Evolutionary conservation across 1,284 basidiomycete species (phyloP).

Genomic region (Rhodotorula glutinis): DNA sequence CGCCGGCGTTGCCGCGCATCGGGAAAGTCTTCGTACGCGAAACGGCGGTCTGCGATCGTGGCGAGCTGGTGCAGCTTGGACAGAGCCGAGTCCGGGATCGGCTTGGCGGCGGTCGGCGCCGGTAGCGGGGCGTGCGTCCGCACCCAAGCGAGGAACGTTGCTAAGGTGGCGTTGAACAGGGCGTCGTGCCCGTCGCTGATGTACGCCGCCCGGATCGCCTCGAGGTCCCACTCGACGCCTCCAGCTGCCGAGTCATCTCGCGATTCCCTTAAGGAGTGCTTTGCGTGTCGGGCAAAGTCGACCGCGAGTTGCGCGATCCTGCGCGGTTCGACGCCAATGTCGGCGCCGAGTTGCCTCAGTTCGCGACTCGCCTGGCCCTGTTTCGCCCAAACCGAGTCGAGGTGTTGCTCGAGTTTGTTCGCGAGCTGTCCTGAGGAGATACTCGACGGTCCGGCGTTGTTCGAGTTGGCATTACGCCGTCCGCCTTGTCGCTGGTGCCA

Average conservation of each 20-base stretch:
- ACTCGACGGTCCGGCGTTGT: slow-evolving; percentile 3
- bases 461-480: no score
- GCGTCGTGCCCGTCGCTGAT: slow-evolving; percentile 10
- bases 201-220: slow-evolving; percentile 11
- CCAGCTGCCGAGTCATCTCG: neutral
- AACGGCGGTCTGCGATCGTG: slow-evolving; percentile 48
- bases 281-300: slow-evolving; percentile 6
- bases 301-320: neutral
- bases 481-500: neutral
- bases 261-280: neutral
- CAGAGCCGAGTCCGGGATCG: slow-evolving; percentile 17
- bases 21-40: slow-evolving; percentile 47
- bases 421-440: slow-evolving; percentile 10
- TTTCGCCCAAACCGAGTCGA: slow-evolving; percentile 18
- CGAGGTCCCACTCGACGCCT: slow-evolving; percentile 19
- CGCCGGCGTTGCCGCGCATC: slow-evolving; percentile 58
- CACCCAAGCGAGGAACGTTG: slow-evolving; percentile 26
- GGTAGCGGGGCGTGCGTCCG: neutral
- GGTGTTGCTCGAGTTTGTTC: slow-evolving; percentile 23
- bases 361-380: neutral
- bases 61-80: slow-evolving; percentile 45
- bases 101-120: neutral
- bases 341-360: slow-evolving; percentile 6
- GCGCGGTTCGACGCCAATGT: slow-evolving; percentile 17
- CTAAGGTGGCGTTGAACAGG: slow-evolving; percentile 20